Evolutionary conservation across 192 early-diverging fungal species (phyloP).

Genomic region (Backusella mclennaniae): DNA sequence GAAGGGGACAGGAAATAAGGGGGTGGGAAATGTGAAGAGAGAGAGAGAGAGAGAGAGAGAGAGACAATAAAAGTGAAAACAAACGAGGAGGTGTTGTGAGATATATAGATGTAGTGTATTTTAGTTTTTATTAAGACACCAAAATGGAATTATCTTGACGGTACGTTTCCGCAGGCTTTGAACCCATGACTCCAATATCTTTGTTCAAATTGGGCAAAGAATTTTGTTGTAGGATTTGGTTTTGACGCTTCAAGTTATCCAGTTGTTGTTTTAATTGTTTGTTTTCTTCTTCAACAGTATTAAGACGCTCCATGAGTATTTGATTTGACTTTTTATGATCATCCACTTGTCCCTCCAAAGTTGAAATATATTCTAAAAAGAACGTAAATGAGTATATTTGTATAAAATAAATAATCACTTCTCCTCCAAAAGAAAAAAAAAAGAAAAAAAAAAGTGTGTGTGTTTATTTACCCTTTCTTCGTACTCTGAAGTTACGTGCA

Average conservation of each 20-base stretch:
- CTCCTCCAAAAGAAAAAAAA: conserved; percentile 11
- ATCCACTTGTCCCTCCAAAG: conserved; percentile 33
- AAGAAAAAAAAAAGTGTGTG: not conserved
- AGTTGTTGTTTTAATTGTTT: conserved; percentile 19
- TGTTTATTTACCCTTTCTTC: conserved; percentile 54
- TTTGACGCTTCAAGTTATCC: conserved; percentile 17
- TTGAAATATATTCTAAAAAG: conserved; percentile 31
- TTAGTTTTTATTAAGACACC: not conserved
- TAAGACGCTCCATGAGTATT: conserved; percentile 2
- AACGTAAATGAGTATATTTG: not conserved
- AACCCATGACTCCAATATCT: conserved; percentile 25
- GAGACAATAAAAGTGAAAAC: no score
- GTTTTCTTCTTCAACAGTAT: conserved; percentile 26
- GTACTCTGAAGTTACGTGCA: conserved; percentile 70
- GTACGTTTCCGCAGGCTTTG: conserved; percentile 28
- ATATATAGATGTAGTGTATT: not conserved
- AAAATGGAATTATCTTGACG: conserved; percentile 17
- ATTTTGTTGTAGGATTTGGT: not conserved
- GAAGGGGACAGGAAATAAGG: no score
- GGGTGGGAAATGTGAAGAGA: no score
- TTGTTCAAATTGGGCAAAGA: conserved; percentile 26
- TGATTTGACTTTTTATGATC: conserved; percentile 16
- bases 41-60: no score
- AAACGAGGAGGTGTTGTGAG: not conserved
- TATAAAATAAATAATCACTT: not conserved